Base-by-base conservation (phyloP, 768 basidiomycete species). In the Tricholoma terreum region DNA sequence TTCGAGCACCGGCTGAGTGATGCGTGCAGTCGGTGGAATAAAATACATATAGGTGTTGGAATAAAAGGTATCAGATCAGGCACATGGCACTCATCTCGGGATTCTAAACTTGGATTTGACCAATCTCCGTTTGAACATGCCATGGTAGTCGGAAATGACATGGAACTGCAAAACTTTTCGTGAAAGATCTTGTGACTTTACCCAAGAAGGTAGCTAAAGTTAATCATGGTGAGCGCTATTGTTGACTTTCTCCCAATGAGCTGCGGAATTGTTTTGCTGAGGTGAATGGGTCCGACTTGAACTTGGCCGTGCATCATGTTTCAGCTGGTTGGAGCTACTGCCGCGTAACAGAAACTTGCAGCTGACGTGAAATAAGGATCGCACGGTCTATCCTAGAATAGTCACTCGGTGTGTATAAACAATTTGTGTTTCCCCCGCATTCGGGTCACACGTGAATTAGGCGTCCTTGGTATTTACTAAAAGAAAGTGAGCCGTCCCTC, bases 81-180 rank as follows among this genome's bases (percentile, higher is more conserved):
- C 49, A 58, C 55, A 21, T n/a, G 7, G 17, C 21, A 19, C 21
- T 24, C 49, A 63, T 60, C 46, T 52, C 46, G 34, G 49, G 35
- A 27, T 31, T n/a, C 21, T 43, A 46, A 46, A 27, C 9, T 45
- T 30, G 27, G 38, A 14, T 11, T 12, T 38, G 52, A 54, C 35
- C n/a, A 33, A 33, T 42, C 52, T 10, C 15, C 46, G 46, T 48
- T 49, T 31, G 9, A 49, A 49, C n/a, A 24, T 33, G 52, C 59
- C 53, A 62, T 57, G 22, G 14, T n/a, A 11, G 36, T 61, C 62
- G 64, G 64, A 65, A 56, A 63, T 63, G 60, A 61, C 59, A 30
- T 6, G 14, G 31, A 36, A 19, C 36, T 27, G 50, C 52, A 50
- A 30, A 9, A 46, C n/a, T 17, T 14, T n/a, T 36, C 35, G 10